Base-by-base conservation (phyloP, 2,329 filamentous ascomycete species). In the Xylogone sp. region DNA sequence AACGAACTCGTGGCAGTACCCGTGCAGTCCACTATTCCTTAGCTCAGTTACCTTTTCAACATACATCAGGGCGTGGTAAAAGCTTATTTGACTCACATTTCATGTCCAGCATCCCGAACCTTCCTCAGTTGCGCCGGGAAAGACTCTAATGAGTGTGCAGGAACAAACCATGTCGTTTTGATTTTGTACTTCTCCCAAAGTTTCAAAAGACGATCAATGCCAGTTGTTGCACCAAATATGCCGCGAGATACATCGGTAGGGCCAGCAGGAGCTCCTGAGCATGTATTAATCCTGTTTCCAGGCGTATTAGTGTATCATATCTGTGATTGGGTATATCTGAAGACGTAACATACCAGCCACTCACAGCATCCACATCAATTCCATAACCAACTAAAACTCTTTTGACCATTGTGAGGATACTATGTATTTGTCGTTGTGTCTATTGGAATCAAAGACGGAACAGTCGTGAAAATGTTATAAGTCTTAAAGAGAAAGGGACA, bases 171-270 rank as follows among this genome's bases (percentile, higher is more conserved):
- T 1, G 69, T 72, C 8, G 68, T 58, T 52, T 68, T 69, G 59
- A 75, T 74, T 45, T 65, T 58, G 58, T 73, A 68, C 42, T 69
- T 70, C 42, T 66, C 62, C 59, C 62, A 72, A 7, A 75, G 62
- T 44, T 67, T 68, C 5, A 75, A 65, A 2, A 75, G 31, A 8
- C 59, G 52, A 31, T 61, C 61, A 6, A 54, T 55, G 21, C 60
- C 61, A 21, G 58, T 49, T 0, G 55, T 61, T 21, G 59, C 60
- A 6, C 58, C 62, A 42, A 64, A 63, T 20, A 63, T 46, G 18
- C 60, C 60, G 42, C 58, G 53, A 2, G 58, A 61, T 8, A 62
- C 56, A 46, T 60, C 56, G 13, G 52, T 58, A 2, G 69, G 64
- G 51, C 73, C 70, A 8, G 69, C 65, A 2, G 62, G 56, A 2